A percentile compares a stretch with the other conserved stretches of the same genome.
These are phyloP conservation scores for Jatropha multifida DNA, from an alignment of 441 rosid species.

Conservation along the genomic window DNA sequence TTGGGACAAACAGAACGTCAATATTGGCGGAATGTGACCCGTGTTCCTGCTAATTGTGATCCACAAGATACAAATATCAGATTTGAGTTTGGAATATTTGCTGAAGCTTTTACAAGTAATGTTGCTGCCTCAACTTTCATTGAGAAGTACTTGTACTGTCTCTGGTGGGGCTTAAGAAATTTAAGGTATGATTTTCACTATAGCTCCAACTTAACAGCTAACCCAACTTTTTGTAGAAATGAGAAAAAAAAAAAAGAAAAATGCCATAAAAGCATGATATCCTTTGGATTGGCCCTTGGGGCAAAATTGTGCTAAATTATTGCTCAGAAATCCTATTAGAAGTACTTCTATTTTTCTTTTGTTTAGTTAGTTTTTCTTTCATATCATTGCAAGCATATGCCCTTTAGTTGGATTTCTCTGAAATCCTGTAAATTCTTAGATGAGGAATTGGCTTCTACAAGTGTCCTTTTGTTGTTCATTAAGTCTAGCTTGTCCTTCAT, in stretches of 20 bases:
- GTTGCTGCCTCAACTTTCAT: slow-evolving; percentile 59
- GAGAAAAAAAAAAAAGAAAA: too few species aligned
- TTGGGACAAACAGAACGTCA: slow-evolving; percentile 41
- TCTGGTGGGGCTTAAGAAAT: slow-evolving; percentile 94
- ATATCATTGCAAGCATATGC: background rate
- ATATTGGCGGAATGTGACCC: slow-evolving; percentile 61
- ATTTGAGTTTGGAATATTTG: slow-evolving; percentile 71
- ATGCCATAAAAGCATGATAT: too few species aligned
- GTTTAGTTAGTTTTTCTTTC: background rate
- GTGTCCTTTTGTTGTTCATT: too few species aligned
- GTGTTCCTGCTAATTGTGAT: slow-evolving; percentile 49
- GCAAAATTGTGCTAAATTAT: too few species aligned
- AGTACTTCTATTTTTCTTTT: background rate
- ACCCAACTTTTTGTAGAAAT: too few species aligned
- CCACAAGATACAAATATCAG: slow-evolving; percentile 38
- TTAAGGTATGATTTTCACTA: slow-evolving; percentile 41
- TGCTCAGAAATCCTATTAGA: too few species aligned
- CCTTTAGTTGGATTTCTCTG: background rate
- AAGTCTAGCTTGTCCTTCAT: too few species aligned
- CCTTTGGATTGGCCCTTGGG: too few species aligned
- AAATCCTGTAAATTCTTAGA: too few species aligned
- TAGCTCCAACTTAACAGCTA: background rate
- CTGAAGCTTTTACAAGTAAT: slow-evolving; percentile 62
- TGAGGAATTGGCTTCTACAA: too few species aligned
- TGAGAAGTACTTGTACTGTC: slow-evolving; percentile 79